Percentiles rank a stretch among this genome's conserved stretches.
These are phyloP conservation scores for Trichodelitschia bisporula DNA, from an alignment of 495 filamentous ascomycete species.

Conservation along the genomic window DNA sequence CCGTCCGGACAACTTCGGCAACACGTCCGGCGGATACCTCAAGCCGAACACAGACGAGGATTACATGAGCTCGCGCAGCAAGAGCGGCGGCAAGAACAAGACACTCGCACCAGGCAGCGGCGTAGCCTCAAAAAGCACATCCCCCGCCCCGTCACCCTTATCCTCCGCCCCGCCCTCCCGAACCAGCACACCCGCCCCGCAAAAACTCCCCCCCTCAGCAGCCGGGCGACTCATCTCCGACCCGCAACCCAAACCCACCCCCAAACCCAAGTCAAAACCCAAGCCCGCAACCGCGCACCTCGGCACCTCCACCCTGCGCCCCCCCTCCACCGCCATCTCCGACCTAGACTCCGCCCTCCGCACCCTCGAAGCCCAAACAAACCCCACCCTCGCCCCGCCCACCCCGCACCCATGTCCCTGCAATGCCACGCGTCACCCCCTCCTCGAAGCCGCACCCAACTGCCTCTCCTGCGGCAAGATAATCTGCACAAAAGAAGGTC, in stretches of 20 bases:
- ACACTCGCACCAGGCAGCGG: slow-evolving; percentile 17
- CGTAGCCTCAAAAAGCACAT: slow-evolving; percentile 17
- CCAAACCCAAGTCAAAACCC: slow-evolving; percentile 24
- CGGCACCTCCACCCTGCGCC: slow-evolving; percentile 54
- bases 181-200: slow-evolving; percentile 15
- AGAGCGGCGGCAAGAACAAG: slow-evolving; percentile 9
- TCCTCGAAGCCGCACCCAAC: slow-evolving; percentile 72
- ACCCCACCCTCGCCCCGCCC: slow-evolving; percentile 35
- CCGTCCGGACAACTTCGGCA: slow-evolving; percentile 30
- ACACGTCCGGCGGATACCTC: slow-evolving; percentile 30
- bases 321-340: slow-evolving; percentile 43
- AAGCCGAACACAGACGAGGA: slow-evolving; percentile 40
- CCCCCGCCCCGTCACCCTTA: neutral
- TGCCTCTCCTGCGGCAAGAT: slow-evolving; percentile 87
- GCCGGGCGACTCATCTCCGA: slow-evolving; percentile 62
- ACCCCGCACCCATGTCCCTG: slow-evolving; percentile 47
- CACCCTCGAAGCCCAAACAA: slow-evolving; percentile 71
- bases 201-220: slow-evolving; percentile 40
- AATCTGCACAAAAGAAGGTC: slow-evolving; percentile 82
- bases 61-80: slow-evolving; percentile 26
- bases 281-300: slow-evolving; percentile 22
- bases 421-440: slow-evolving; percentile 60
- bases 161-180: slow-evolving; percentile 7
- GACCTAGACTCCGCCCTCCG: slow-evolving; percentile 85
- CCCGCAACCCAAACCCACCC: slow-evolving; percentile 19